A percentile compares a stretch with the other conserved stretches of the same genome.
Evolutionary conservation across 169 alveolate genomes (phyloP).

Genomic region (Nephromyces sp.): DNA sequence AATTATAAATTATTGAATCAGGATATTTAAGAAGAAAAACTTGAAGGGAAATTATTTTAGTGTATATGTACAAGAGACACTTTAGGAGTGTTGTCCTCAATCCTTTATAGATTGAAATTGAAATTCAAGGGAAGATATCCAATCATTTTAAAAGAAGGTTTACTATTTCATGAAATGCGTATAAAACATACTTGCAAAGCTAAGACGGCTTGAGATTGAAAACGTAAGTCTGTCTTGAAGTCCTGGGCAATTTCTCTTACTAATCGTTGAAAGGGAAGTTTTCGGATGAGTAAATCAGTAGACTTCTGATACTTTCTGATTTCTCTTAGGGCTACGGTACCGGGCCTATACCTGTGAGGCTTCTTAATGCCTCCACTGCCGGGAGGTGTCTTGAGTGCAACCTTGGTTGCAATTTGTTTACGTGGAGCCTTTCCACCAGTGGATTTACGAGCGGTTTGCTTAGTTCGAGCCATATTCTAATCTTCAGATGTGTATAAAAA

Average conservation of each 20-base stretch:
- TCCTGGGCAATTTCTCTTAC: conserved; percentile 89
- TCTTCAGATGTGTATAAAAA: background rate
- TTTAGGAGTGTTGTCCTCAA: too few species aligned
- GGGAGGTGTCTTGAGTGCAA: conserved; percentile 95
- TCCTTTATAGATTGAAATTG: too few species aligned
- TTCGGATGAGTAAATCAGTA: conserved; percentile 82
- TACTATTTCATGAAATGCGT: background rate
- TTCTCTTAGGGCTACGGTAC: conserved; percentile 79
- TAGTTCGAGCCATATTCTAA: conserved; percentile 83
- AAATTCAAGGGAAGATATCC: too few species aligned
- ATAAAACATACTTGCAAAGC: conserved; percentile 69
- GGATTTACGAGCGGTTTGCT: conserved; percentile 95
- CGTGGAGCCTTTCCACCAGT: conserved; percentile 97
- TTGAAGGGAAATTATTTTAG: too few species aligned
- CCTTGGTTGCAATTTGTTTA: conserved; percentile 92
- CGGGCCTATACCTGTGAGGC: conserved; percentile 97
- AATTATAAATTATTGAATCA: too few species aligned
- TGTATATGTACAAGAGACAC: too few species aligned
- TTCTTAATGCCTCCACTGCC: conserved; percentile 91
- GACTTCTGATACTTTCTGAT: conserved; percentile 89
- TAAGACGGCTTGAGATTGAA: conserved; percentile 95
- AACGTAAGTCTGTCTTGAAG: conserved; percentile 94
- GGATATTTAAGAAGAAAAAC: too few species aligned
- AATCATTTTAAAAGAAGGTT: too few species aligned
- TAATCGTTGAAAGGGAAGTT: conserved; percentile 87